Percentiles rank a stretch among this genome's conserved stretches.
Conservation (phyloP, 768 basidiomycete genomes). For the Galerina marginata region DNA sequence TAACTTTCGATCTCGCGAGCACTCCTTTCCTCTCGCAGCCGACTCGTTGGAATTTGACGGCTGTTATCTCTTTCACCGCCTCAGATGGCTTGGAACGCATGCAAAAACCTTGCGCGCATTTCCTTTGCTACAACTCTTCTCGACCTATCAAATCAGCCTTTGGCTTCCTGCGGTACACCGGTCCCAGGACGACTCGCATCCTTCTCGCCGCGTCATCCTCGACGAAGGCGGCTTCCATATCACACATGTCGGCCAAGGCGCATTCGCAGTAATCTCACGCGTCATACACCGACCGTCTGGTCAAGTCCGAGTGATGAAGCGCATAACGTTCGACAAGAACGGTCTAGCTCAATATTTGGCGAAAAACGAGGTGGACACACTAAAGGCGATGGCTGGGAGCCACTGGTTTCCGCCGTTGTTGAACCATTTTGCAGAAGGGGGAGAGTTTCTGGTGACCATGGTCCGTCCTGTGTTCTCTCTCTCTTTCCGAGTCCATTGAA, state of each 20-base stretch:
- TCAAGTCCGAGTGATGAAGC: slow-evolving; percentile 31
- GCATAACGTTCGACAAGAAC: slow-evolving; percentile 28
- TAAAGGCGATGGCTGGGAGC: slow-evolving; percentile 28
- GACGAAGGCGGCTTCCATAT: slow-evolving; percentile 30
- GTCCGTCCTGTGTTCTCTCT: slow-evolving; percentile 11
- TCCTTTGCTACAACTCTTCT: slow-evolving; percentile 6
- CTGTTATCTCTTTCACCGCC: slow-evolving; percentile 3
- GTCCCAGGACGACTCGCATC: slow-evolving; percentile 19
- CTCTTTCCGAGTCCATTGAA: not conserved
- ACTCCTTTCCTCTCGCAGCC: slow-evolving; percentile 3
- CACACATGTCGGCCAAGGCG: slow-evolving; percentile 29
- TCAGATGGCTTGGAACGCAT: not conserved
- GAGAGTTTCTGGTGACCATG: slow-evolving; percentile 30
- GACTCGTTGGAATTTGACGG: not conserved
- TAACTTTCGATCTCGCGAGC: slow-evolving; percentile 1
- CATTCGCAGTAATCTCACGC: slow-evolving; percentile 31
- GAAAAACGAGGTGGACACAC: slow-evolving; percentile 26
- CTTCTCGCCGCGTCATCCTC: slow-evolving; percentile 24
- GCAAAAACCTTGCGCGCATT: not conserved
- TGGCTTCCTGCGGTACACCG: slow-evolving; percentile 24
- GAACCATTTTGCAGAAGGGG: slow-evolving; percentile 28
- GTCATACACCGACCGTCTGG: slow-evolving; percentile 27
- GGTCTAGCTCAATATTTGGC: slow-evolving; percentile 31
- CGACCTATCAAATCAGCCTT: slow-evolving; percentile 13
- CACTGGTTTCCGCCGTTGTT: slow-evolving; percentile 30